These are phyloP conservation scores for Hericium coralloides DNA, from an alignment of 768 basidiomycete genomes.

Conservation along the genomic window DNA sequence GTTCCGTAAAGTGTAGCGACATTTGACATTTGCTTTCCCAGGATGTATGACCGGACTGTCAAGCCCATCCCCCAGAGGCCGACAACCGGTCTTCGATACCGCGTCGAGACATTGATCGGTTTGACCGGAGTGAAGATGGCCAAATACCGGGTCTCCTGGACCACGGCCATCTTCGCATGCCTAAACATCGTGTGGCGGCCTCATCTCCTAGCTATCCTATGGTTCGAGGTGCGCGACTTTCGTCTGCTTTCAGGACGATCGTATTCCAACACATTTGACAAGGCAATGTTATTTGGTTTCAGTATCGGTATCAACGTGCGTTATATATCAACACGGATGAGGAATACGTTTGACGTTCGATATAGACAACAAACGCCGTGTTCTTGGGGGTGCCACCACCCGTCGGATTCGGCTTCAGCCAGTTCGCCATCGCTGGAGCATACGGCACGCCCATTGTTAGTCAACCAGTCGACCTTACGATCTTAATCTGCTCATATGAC, in stretches of 20 bases:
- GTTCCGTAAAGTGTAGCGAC: background rate
- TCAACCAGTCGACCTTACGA: background rate
- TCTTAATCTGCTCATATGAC: background rate
- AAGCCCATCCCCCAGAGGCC: conserved; percentile 38
- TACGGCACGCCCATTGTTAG: conserved; percentile 50
- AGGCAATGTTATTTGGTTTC: conserved; percentile 56
- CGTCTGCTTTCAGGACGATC: conserved; percentile 27
- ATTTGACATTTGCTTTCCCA: conserved; percentile 16
- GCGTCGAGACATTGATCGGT: conserved; percentile 52
- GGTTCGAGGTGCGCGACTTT: conserved; percentile 35
- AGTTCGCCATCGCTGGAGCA: conserved; percentile 40
- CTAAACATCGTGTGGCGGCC: conserved; percentile 54
- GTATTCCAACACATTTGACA: background rate
- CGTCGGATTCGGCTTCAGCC: conserved; percentile 42
- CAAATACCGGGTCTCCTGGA: conserved; percentile 45
- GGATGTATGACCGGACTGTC: conserved; percentile 54
- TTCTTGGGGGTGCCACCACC: conserved; percentile 51
- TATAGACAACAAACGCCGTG: conserved; percentile 54
- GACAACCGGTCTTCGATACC: conserved; percentile 35
- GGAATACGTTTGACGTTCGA: background rate
- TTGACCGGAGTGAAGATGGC: conserved; percentile 50
- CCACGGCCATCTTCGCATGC: conserved; percentile 31
- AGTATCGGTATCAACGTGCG: conserved; percentile 52
- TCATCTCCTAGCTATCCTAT: conserved; percentile 42
- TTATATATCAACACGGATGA: background rate